Percentiles rank a stretch among this genome's conserved stretches.
phyloP scores from a whole-genome alignment of 1,284 basidiomycete genomes.

The Chiua sp. region DNA sequence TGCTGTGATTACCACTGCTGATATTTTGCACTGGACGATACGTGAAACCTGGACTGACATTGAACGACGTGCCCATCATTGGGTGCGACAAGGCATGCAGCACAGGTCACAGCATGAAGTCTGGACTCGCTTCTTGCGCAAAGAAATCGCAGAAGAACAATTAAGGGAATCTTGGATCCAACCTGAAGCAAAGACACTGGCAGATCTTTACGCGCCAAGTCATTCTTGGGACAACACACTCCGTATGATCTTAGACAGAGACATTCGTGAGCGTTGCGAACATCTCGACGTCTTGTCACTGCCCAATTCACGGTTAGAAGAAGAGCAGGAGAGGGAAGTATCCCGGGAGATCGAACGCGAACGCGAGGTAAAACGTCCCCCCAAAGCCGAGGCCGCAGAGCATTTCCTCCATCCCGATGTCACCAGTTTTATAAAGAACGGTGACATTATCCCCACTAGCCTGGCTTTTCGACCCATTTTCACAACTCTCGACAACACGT shows the following conservation, averaged over 20 bases:
- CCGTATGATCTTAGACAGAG: slow-evolving; percentile 18
- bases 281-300: slow-evolving; percentile 29
- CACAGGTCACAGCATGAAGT: not conserved
- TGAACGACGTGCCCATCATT: slow-evolving; percentile 15
- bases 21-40: slow-evolving; percentile 52
- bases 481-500: slow-evolving; percentile 2
- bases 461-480: slow-evolving; percentile 8
- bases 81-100: slow-evolving; percentile 47
- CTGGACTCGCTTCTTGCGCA: not conserved
- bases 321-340: slow-evolving; percentile 54
- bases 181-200: slow-evolving; percentile 42
- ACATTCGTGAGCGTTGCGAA: slow-evolving; percentile 32
- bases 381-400: slow-evolving; percentile 14
- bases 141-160: not conserved
- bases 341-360: slow-evolving; percentile 47
- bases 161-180: slow-evolving; percentile 39
- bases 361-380: slow-evolving; percentile 41
- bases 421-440: slow-evolving; percentile 24
- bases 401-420: slow-evolving; percentile 26
- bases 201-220: slow-evolving; percentile 38
- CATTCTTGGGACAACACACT: not conserved
- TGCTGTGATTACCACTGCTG: slow-evolving; percentile 28
- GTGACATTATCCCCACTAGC: slow-evolving; percentile 2
- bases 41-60: slow-evolving; percentile 50
- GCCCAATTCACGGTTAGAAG: slow-evolving; percentile 33